Conservation (phyloP, 495 filamentous ascomycete genomes). For the Tuber microsphaerosporum region DNA sequence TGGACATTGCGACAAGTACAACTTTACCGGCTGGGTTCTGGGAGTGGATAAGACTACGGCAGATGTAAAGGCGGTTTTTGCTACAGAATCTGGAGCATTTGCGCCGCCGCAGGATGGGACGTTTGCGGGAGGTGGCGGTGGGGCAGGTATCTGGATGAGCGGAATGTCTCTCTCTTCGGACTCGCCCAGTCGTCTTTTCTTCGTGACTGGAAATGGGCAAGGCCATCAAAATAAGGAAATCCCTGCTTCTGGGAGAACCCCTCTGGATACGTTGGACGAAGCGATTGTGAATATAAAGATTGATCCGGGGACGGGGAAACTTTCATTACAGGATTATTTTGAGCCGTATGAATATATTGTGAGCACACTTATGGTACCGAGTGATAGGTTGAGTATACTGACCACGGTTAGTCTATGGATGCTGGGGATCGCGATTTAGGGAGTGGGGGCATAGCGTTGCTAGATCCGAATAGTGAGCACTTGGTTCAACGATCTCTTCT, state of each 20-base stretch:
- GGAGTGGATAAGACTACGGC: slow-evolving; percentile 41
- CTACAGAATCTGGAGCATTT: slow-evolving; percentile 42
- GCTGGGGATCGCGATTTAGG: slow-evolving; percentile 45
- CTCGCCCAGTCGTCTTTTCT: slow-evolving; percentile 43
- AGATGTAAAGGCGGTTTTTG: slow-evolving; percentile 38
- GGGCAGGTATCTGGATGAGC: slow-evolving; percentile 47
- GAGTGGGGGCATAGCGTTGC: slow-evolving; percentile 43
- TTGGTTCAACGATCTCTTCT: background rate
- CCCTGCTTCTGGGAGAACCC: slow-evolving; percentile 42
- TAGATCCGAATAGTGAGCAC: slow-evolving; percentile 39
- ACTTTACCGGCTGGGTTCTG: slow-evolving; percentile 47
- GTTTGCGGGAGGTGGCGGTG: slow-evolving; percentile 42
- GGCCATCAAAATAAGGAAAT: slow-evolving; percentile 43
- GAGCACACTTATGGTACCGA: slow-evolving; percentile 41
- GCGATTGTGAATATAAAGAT: slow-evolving; percentile 42
- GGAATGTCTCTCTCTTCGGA: slow-evolving; percentile 46
- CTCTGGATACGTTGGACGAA: slow-evolving; percentile 44
- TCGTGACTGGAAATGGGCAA: slow-evolving; percentile 46
- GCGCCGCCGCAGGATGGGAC: slow-evolving; percentile 37
- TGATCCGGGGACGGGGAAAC: slow-evolving; percentile 37
- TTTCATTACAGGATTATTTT: slow-evolving; percentile 45
- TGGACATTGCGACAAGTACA: slow-evolving; percentile 48
- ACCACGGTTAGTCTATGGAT: slow-evolving; percentile 45
- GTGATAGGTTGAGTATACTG: slow-evolving; percentile 42
- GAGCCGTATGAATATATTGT: slow-evolving; percentile 45